Evolutionary conservation across 129 eudicot genomes (phyloP).

Genomic region (Lonicera japonica): DNA sequence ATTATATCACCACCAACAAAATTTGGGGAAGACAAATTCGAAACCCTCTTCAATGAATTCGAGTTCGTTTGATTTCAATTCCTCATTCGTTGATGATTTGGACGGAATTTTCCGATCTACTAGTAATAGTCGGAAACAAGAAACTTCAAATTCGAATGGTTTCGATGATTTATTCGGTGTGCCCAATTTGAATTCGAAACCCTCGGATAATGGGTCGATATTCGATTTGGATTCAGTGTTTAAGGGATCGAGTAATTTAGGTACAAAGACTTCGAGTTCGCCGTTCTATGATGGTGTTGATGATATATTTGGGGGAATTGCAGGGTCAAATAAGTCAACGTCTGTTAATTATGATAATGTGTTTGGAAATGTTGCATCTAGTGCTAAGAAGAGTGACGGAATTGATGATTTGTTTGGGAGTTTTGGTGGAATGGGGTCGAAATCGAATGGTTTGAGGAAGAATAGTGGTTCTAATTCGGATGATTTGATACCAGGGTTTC

Average conservation of each 20-base stretch:
- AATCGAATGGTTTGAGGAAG: constrained; percentile 15
- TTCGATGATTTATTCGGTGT: constrained; percentile 44
- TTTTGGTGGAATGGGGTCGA: constrained; percentile 36
- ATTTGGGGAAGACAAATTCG: constrained; percentile 16
- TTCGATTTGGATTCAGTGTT: constrained; percentile 39
- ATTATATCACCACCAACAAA: constrained; percentile 23
- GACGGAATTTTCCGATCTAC: constrained; percentile 47
- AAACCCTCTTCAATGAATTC: constrained; percentile 1
- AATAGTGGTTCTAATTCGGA: constrained; percentile 33
- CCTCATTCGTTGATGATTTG: constrained; percentile 40
- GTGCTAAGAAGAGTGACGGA: constrained; percentile 12
- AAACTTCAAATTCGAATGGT: constrained; percentile 9
- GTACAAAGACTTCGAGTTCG: constrained; percentile 5
- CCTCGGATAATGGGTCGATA: not conserved
- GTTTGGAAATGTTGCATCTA: constrained; percentile 9
- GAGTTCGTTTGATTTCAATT: constrained; percentile 11
- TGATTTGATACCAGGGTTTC: constrained; percentile 73
- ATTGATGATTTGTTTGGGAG: constrained; percentile 56
- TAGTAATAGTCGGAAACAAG: constrained; percentile 19
- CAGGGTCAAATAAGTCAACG: constrained; percentile 20
- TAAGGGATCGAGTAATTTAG: constrained; percentile 20
- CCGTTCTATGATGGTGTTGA: constrained; percentile 39
- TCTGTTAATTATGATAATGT: constrained; percentile 31
- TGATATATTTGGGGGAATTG: constrained; percentile 50
- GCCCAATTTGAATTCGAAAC: not conserved